Percentiles rank a stretch among this genome's conserved stretches.
Conservation (phyloP, 352 stramenopile species). For the Phytophthora kernoviae region DNA sequence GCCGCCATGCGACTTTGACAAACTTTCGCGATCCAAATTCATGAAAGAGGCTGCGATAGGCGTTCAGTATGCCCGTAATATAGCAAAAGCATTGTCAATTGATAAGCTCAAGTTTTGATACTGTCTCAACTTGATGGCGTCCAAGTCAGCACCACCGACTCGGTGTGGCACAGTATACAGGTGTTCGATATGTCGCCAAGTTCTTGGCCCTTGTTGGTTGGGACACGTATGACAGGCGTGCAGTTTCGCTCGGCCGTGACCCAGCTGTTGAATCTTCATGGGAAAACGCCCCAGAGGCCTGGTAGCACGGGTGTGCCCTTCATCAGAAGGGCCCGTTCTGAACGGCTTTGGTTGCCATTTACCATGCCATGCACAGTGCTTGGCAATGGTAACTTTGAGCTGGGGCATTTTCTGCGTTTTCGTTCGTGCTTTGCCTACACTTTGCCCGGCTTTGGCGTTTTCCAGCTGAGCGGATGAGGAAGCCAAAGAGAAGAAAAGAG, state of each 20-base stretch:
- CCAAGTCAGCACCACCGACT: neutral
- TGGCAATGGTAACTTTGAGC: conserved; percentile 11
- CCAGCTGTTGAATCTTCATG: conserved; percentile 33
- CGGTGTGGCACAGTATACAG: neutral
- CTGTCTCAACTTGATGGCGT: neutral
- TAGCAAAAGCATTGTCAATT: too few species aligned
- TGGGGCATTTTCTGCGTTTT: conserved; percentile 25
- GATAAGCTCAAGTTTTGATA: neutral
- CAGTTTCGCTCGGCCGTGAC: conserved; percentile 3
- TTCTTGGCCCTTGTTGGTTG: conserved; percentile 6
- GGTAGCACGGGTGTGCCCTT: neutral
- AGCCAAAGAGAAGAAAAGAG: neutral
- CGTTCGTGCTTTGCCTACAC: conserved; percentile 8
- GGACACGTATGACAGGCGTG: conserved; percentile 31
- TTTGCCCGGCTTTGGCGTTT: conserved; percentile 18
- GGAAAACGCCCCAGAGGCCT: conserved; percentile 6
- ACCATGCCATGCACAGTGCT: conserved; percentile 6
- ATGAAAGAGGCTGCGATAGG: neutral
- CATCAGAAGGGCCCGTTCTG: neutral
- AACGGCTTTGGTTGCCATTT: neutral
- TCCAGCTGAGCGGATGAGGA: conserved; percentile 31
- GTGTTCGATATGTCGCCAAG: neutral
- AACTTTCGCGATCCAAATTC: neutral
- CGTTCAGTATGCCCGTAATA: neutral
- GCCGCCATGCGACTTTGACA: conserved; percentile 7